phyloP scores from a whole-genome alignment of 2,329 filamentous ascomycete species.

The Microdochium bolleyi region DNA sequence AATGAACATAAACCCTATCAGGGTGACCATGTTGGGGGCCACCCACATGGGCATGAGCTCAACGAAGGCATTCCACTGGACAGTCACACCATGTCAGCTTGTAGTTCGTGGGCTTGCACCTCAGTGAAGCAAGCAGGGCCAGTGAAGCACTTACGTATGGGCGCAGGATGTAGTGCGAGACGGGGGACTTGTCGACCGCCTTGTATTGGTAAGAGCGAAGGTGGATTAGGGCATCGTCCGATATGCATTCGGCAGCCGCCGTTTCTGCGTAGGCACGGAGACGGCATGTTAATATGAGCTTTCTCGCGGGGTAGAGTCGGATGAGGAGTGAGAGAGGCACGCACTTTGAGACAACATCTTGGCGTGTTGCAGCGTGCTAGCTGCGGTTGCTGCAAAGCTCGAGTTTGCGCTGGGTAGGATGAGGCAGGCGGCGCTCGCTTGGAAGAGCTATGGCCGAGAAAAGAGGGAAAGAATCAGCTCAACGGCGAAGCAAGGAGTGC shows the following conservation, averaged over 20 bases:
- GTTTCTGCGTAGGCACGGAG: conserved; percentile 24
- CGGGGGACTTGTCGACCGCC: conserved; percentile 88
- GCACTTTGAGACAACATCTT: not conserved
- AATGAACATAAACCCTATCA: conserved; percentile 92
- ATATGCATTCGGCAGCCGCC: conserved; percentile 66
- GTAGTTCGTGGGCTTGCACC: not conserved
- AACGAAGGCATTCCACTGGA: conserved; percentile 93
- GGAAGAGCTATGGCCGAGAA: not conserved
- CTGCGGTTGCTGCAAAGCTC: too few species aligned
- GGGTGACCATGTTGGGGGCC: conserved; percentile 94
- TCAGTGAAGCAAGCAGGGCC: conserved; percentile 3
- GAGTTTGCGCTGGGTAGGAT: not conserved
- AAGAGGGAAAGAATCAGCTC: not conserved
- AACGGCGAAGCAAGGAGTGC: not conserved
- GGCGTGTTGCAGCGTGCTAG: not conserved
- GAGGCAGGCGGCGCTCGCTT: not conserved
- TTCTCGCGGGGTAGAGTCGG: not conserved
- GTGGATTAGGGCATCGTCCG: conserved; percentile 83
- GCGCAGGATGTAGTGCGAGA: conserved; percentile 87
- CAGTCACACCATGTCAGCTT: conserved; percentile 10
- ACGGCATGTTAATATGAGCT: not conserved
- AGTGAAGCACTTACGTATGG: conserved; percentile 68
- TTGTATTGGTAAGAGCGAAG: conserved; percentile 97
- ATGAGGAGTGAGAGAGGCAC: not conserved
- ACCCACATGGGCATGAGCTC: conserved; percentile 91